Base-by-base conservation (phyloP, 176 grass and related monocot genomes). In the Chrysopogon serrulatus region DNA sequence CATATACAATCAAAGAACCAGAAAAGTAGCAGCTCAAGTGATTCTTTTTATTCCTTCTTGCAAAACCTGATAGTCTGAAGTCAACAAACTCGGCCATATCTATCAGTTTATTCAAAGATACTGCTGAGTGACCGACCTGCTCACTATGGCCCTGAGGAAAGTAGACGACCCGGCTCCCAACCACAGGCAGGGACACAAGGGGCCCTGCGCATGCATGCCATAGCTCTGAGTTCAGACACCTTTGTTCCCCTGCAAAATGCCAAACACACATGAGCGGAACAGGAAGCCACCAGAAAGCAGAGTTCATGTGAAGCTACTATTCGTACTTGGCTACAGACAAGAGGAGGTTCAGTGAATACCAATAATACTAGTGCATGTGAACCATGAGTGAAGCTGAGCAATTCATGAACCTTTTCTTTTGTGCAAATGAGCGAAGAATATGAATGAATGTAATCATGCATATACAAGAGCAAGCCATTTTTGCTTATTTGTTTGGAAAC, bases 201-300 rank as follows among this genome's bases (percentile, higher is more conserved):
- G 95, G 95, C 77, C 95, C 95, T 64, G 95, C 95, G 86, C 95
- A 98, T 80, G 95, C 95, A 91, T 98, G 95, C 95, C 95, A 98
- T 76, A 98, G 78, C 90, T 98, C 92, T 10, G 95, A 98, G 93
- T 98, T 98, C 49, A 98, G 92, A 82, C 90, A 91, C 82, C 90
- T 98, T 71, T 95, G 95, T 74, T 98, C 92, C 86, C 92, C 95
- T 98, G 90, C 72, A 91, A 90, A 82, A 87, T 79, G 69, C 72
- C 79, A 92, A 83, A 83, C 57, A 89, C 71, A 89, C 81, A 91
- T 86, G 83, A 89, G 84, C 24, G 27, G 72, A 75, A 87, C 65
- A 82, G 80, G 45, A 81, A 65, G 77, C 60, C 80, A 74, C 79
- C 48, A 81, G 71, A 78, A 80, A 87, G 69, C 68, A 82, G 63